A percentile compares a stretch with the other conserved stretches of the same genome.
Evolutionary conservation across 2,329 filamentous ascomycete genomes (phyloP).

Genomic region (Thielaviopsis musarum): DNA sequence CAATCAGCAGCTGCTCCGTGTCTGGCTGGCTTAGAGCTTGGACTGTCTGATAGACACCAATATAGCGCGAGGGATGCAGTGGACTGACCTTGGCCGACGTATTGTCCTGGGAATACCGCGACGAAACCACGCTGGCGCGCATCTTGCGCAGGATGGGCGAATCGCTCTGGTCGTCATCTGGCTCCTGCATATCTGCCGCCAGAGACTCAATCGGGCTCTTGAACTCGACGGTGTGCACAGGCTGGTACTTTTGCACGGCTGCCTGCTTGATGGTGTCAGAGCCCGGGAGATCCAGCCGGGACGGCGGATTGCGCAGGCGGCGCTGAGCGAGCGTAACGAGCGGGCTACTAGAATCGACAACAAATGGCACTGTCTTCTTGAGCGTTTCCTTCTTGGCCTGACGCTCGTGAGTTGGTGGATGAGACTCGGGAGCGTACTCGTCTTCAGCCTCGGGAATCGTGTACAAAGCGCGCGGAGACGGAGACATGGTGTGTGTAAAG

Average conservation of each 20-base stretch:
- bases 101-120: conserved; percentile 20
- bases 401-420: too few species aligned
- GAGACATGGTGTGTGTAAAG: conserved; percentile 16
- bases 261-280: neutral
- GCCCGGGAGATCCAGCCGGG: neutral
- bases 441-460: conserved; percentile 1
- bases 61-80: conserved; percentile 9
- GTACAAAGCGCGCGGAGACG: conserved; percentile 15
- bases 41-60: neutral
- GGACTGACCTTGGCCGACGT: conserved; percentile 15
- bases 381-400: too few species aligned
- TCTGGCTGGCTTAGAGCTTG: too few species aligned
- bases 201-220: neutral
- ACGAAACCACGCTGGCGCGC: conserved; percentile 12
- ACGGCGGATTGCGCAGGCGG: neutral
- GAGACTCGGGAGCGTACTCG: neutral
- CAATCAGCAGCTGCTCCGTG: too few species aligned
- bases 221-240: neutral
- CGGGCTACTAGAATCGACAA: neutral
- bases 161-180: neutral
- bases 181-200: neutral
- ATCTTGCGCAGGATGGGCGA: neutral
- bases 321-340: conserved; percentile 1
- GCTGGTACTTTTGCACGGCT: neutral
- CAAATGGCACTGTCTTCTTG: neutral